Percentiles rank a stretch among this genome's conserved stretches.
Conservation (phyloP, 805 yeast species). For the Pichia kluyveri region DNA sequence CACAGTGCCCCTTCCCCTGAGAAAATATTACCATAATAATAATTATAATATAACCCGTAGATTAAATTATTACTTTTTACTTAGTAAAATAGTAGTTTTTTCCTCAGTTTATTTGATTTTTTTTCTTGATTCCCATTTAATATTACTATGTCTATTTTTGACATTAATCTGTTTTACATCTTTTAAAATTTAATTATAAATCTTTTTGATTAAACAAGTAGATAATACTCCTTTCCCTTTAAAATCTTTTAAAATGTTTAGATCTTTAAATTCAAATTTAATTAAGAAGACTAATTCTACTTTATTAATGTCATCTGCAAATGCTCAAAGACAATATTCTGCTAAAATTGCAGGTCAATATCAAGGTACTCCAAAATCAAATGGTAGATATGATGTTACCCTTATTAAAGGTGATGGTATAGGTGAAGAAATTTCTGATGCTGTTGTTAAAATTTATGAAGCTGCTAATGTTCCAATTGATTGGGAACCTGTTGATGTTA, state of each 20-base stretch:
- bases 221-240: neutral
- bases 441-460: conserved; percentile 85
- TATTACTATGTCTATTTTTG: too few species aligned
- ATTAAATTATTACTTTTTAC: too few species aligned
- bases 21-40: too few species aligned
- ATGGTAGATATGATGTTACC: conserved; percentile 89
- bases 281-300: neutral
- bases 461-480: conserved; percentile 95
- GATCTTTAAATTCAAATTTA: neutral
- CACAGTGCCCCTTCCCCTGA: too few species aligned
- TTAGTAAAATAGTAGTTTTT: too few species aligned
- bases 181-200: too few species aligned
- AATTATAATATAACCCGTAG: too few species aligned
- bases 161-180: too few species aligned
- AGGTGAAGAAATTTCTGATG: conserved; percentile 89
- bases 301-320: conserved; percentile 3
- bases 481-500: conserved; percentile 96
- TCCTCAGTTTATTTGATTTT: too few species aligned
- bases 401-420: conserved; percentile 98
- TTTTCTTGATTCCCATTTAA: too few species aligned
- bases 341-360: conserved; percentile 51
- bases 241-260: conserved; percentile 1
- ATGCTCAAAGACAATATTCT: conserved; percentile 22
- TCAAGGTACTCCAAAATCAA: conserved; percentile 53
- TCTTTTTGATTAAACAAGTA: too few species aligned